Base-by-base conservation (phyloP, 2,329 filamentous ascomycete species). In the Cladosporium cucumerinum region DNA sequence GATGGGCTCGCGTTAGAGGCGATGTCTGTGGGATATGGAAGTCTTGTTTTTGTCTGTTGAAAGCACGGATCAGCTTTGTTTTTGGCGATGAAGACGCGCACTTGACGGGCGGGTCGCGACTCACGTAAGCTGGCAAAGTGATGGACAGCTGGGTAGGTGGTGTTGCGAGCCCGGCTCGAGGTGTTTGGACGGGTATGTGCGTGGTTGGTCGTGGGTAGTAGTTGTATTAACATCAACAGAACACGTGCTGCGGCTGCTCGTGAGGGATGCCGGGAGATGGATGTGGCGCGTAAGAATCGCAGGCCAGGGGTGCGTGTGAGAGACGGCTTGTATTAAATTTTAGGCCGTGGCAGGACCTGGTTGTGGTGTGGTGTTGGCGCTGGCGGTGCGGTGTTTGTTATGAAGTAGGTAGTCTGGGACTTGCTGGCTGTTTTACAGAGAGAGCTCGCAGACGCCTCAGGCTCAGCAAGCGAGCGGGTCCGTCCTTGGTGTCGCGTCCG, bases 201-300 rank as follows among this genome's bases (percentile, higher is more conserved):
- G 70, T 67, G 68, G 57, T 54, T 63, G 61, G 55, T 65, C 61
- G 66, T 64, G 60, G 61, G 68, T 46, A 46, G 39, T 46, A 46
- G 39, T 46, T 46, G 39, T 72, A 72, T 72, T 66, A 68, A 68
- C 72, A 73, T 72, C 69, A 71, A 71, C 71, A 72, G 69, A 46
- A 65, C 70, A 72, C 67, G 71, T 69, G 54, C 55, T 71, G 54
- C 61, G 39, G 60, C 30, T 36, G 60, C 60, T 62, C 48, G 60
- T n/a, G 60, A 66, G 60, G 49, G 66, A 72, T 70, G 71, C 55
- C 64, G 61, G 63, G 54, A 54, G 55, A 67, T 62, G 66, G 65
- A 55, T 66, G 52, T 32, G 64, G 61, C 48, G 65, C 51, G 61
- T 67, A 59, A 64, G 64, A 66, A 67, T 65, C 63, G 65, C 67